Percentiles rank a stretch among this genome's conserved stretches.
These are phyloP conservation scores for Boletus coccyginus DNA, from an alignment of 768 basidiomycete genomes.

Conservation along the genomic window DNA sequence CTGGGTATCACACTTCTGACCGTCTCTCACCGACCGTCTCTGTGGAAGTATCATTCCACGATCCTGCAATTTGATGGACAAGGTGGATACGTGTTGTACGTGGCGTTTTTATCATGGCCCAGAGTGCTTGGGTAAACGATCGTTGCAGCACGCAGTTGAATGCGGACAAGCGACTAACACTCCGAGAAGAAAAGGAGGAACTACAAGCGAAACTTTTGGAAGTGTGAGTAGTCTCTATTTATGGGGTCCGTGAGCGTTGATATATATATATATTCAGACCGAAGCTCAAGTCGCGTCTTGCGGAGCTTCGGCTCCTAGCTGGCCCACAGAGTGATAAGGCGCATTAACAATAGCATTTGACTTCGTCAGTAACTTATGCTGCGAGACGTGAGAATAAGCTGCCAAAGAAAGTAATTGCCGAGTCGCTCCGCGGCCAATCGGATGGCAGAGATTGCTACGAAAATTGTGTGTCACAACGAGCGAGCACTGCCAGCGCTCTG, in stretches of 20 bases:
- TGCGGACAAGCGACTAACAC: conserved; percentile 81
- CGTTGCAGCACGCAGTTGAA: conserved; percentile 75
- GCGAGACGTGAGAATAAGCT: conserved; percentile 2
- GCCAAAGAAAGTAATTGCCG: conserved; percentile 13
- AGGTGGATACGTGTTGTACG: conserved; percentile 93
- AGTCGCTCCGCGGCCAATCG: conserved; percentile 28
- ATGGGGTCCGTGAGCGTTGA: neutral
- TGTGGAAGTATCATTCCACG: conserved; percentile 90
- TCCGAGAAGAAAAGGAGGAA: conserved; percentile 93
- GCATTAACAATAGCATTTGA: neutral
- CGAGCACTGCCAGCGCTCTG: conserved; percentile 1
- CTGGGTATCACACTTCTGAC: conserved; percentile 91
- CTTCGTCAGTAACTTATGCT: no score
- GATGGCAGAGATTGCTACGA: conserved; percentile 11
- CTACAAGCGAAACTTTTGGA: conserved; percentile 83
- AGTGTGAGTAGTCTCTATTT: conserved; percentile 53
- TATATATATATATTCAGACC: conserved; percentile 45
- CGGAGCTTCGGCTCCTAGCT: conserved; percentile 54
- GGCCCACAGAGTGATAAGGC: conserved; percentile 16
- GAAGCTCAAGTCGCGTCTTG: conserved; percentile 74
- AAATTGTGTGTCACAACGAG: conserved; percentile 11
- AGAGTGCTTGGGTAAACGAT: neutral
- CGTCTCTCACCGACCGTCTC: conserved; percentile 90
- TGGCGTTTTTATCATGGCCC: conserved; percentile 12
- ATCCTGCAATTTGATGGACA: conserved; percentile 92